Base-by-base conservation (phyloP, 345 rosid species). In the Eucalyptus tenuipes region DNA sequence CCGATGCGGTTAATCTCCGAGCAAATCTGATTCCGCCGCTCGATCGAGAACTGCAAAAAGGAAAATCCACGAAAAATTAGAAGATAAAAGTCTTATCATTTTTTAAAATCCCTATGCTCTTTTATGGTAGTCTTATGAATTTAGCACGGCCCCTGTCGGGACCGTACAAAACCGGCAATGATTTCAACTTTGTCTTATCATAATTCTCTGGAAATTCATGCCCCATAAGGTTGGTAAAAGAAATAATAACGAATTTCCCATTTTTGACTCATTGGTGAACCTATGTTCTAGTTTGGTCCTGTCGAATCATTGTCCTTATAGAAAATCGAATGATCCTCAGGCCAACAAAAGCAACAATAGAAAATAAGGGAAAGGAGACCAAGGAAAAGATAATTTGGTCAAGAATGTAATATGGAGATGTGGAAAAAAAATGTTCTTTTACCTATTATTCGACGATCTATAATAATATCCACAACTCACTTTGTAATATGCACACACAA, bases 401-500 rank as follows among this genome's bases (percentile, higher is more conserved):
- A 3, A 37, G 4, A 37, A 37, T 3, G 27, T 42, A 22, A 33
- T 37, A 18, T 37, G 1, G 42, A 3, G 47, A 17, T 8, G 22
- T 3, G 45, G 44, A 29, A 20, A 71, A 33, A 17, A 3, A 5
- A 37, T 5, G 2, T 14, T 3, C 14, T 5, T 37, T 37, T 75
- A 9, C 40, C 44, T 31, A 31, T 68, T 8, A 37, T 17, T 33
- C 13, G 0, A 33, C 8, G 42, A 68, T 37, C 2, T 33, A 10
- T 5, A 10, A 2, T 17, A 1, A 4, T 20, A 37, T 3, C 14
- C 15, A 5, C 3, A 40, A 71, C 10, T 5, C 5, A 0, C 13
- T 10, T 24, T 55, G 29, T 4, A 9, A 55, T 4, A 55, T 10
- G 24, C 18, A 52, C 4, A 52, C 24, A 18, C 57, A 52, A 52